Percentiles rank a stretch among this genome's conserved stretches.
Conservation (phyloP, 805 yeast species). For the Cyberlindnera amylophila region DNA sequence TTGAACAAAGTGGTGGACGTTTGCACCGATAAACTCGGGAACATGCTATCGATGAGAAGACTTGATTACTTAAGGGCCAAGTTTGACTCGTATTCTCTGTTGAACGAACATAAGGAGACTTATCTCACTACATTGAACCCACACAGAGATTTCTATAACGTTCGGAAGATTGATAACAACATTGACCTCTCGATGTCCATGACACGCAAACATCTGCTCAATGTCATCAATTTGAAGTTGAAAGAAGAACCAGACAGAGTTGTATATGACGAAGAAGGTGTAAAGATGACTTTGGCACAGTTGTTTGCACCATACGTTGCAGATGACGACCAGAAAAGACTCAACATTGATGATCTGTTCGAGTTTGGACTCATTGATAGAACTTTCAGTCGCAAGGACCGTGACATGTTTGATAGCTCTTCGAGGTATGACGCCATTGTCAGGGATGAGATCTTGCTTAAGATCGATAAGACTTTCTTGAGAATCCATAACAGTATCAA, state of each 20-base stretch:
- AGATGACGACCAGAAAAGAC: conserved; percentile 25
- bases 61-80: conserved; percentile 31
- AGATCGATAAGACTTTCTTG: conserved; percentile 33
- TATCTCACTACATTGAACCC: conserved; percentile 36
- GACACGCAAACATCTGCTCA: conserved; percentile 83
- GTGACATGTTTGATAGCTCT: conserved; percentile 21
- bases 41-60: conserved; percentile 25
- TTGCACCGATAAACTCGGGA: conserved; percentile 12
- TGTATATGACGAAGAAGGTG: conserved; percentile 29
- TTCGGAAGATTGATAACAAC: conserved; percentile 61
- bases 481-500: conserved; percentile 34
- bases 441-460: conserved; percentile 26
- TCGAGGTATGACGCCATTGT: conserved; percentile 21
- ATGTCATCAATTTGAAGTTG: conserved; percentile 35
- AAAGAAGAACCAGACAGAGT: conserved; percentile 33
- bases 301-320: conserved; percentile 28
- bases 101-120: conserved; percentile 34
- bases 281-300: conserved; percentile 22
- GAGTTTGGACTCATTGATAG: conserved; percentile 28
- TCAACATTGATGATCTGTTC: conserved; percentile 29
- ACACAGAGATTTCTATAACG: conserved; percentile 41
- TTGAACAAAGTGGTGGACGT: conserved; percentile 25
- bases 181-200: conserved; percentile 96
- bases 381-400: conserved; percentile 25
- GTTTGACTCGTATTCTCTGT: conserved; percentile 33